Evolutionary conservation across 768 basidiomycete genomes (phyloP).

Genomic region (Asterophora lycoperdoides): DNA sequence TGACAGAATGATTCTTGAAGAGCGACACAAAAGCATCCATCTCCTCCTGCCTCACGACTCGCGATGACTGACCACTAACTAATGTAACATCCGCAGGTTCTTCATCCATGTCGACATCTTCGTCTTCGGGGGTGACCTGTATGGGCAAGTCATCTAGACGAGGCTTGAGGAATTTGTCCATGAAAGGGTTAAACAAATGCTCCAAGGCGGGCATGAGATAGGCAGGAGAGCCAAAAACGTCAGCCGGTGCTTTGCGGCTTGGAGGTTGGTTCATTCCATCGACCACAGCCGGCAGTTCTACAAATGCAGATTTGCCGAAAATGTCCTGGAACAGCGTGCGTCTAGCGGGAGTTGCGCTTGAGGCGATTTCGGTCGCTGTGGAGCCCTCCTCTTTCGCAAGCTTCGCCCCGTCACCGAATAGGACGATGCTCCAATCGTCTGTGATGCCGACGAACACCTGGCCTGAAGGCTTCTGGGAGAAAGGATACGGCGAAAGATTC

Average conservation of each 20-base stretch:
- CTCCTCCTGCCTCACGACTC: conserved; percentile 48
- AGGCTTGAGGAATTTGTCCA: conserved; percentile 32
- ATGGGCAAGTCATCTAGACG: conserved; percentile 16
- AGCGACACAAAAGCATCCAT: conserved; percentile 56
- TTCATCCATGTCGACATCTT: conserved; percentile 45
- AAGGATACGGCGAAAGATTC: conserved; percentile 37
- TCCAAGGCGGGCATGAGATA: conserved; percentile 76
- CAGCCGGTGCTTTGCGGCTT: conserved; percentile 6
- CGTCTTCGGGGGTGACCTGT: conserved; percentile 25
- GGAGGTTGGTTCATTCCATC: not conserved
- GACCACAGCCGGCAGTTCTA: conserved; percentile 23
- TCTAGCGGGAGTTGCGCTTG: conserved; percentile 24
- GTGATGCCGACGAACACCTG: conserved; percentile 72
- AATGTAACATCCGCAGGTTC: conserved; percentile 14
- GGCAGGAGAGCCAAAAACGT: conserved; percentile 58
- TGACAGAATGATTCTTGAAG: conserved; percentile 50
- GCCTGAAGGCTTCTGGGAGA: conserved; percentile 25
- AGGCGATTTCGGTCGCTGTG: conserved; percentile 34
- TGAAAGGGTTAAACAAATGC: conserved; percentile 59
- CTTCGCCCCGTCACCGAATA: conserved; percentile 59
- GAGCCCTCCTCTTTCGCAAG: conserved; percentile 39
- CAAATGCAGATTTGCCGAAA: conserved; percentile 77
- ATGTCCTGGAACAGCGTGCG: conserved; percentile 85
- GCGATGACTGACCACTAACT: conserved; percentile 19
- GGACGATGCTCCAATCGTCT: conserved; percentile 55